A percentile compares a stretch with the other conserved stretches of the same genome.
These are phyloP conservation scores for Ophiostoma novo-ulmi DNA, from an alignment of 2,329 filamentous ascomycete species.

Conservation along the genomic window DNA sequence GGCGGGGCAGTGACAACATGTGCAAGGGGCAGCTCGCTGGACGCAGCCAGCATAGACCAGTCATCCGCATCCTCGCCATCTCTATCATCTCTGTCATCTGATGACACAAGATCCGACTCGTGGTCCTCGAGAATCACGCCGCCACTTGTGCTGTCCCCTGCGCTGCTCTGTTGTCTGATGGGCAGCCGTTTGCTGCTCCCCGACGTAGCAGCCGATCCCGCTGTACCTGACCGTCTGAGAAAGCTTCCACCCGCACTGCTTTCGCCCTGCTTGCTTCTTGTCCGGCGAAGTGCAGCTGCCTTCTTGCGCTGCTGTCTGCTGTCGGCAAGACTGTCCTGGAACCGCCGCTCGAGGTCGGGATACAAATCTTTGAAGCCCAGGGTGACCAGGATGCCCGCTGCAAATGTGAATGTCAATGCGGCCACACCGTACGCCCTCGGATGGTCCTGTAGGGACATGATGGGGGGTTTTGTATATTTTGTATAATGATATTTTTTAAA, in stretches of 20 bases:
- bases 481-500: not conserved
- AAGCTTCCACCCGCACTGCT: not conserved
- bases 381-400: conserved; percentile 70
- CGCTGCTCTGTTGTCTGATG: not conserved
- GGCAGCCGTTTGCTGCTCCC: conserved; percentile 5
- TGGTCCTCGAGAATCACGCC: conserved; percentile 54
- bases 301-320: not conserved
- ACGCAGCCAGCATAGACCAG: conserved; percentile 25
- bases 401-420: conserved; percentile 66
- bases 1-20: not conserved
- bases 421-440: conserved; percentile 59
- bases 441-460: conserved; percentile 58
- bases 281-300: conserved; percentile 16
- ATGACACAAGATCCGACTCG: conserved; percentile 35
- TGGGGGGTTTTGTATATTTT: not conserved
- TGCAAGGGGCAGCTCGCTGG: conserved; percentile 11
- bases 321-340: conserved; percentile 36
- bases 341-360: conserved; percentile 64
- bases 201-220: conserved; percentile 24
- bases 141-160: conserved; percentile 26
- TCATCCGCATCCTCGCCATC: conserved; percentile 20
- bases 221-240: conserved; percentile 15
- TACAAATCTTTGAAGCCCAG: conserved; percentile 76
- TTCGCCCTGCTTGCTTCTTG: conserved; percentile 19
- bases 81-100: not conserved